Percentiles rank a stretch among this genome's conserved stretches.
Conservation (phyloP, 805 yeast species). For the Candida ficus region DNA sequence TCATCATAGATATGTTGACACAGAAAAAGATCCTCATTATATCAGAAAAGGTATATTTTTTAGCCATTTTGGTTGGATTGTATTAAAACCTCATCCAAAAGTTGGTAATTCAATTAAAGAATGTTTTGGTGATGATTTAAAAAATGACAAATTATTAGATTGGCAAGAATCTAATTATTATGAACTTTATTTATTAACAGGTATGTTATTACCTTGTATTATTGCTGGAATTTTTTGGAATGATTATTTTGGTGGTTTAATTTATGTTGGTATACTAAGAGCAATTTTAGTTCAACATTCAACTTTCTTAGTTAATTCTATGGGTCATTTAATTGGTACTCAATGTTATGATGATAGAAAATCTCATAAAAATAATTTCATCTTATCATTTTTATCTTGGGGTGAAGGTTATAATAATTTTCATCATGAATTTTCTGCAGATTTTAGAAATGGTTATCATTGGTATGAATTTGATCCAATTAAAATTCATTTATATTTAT, state of each 20-base stretch:
- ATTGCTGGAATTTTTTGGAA: slow-evolving; percentile 66
- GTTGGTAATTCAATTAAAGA: slow-evolving; percentile 31
- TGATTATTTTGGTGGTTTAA: slow-evolving; percentile 69
- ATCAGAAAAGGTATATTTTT: slow-evolving; percentile 74
- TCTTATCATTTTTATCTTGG: slow-evolving; percentile 60
- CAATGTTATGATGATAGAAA: slow-evolving; percentile 72
- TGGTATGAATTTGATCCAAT: slow-evolving; percentile 84
- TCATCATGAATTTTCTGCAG: slow-evolving; percentile 94
- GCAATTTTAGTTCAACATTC: slow-evolving; percentile 74
- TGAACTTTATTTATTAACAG: slow-evolving; percentile 42
- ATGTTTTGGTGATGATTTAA: slow-evolving; percentile 52
- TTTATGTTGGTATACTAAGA: slow-evolving; percentile 75
- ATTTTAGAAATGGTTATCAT: slow-evolving; percentile 70
- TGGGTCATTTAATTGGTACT: slow-evolving; percentile 75
- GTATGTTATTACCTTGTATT: slow-evolving; percentile 58
- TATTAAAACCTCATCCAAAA: slow-evolving; percentile 60
- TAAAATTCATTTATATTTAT: slow-evolving; percentile 55
- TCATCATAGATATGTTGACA: slow-evolving; percentile 85
- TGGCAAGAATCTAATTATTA: slow-evolving; percentile 35
- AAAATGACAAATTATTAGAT: slow-evolving; percentile 44
- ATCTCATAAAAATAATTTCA: slow-evolving; percentile 64
- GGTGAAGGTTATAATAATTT: slow-evolving; percentile 93
- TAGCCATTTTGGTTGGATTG: slow-evolving; percentile 88
- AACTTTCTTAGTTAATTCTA: slow-evolving; percentile 69
- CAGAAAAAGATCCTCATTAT: slow-evolving; percentile 84